phyloP scores from a whole-genome alignment of 163 green algal species.

The Smithsoniella earleae region DNA sequence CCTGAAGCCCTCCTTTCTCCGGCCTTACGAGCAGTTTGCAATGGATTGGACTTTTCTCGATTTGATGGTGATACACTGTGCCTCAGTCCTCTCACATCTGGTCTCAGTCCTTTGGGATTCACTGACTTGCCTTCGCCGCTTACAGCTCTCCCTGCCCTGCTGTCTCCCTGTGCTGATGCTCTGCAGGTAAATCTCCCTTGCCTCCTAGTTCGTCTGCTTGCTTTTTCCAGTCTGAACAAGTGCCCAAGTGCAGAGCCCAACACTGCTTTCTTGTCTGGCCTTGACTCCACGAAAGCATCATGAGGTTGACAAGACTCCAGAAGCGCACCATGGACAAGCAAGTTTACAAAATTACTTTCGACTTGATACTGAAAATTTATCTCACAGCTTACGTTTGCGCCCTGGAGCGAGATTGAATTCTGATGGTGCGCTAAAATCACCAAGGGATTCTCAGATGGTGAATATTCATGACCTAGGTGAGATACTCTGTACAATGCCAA shows the following conservation, averaged over 20 bases:
- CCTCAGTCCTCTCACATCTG: not conserved
- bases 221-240: not conserved
- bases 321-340: not conserved
- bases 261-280: slow-evolving; percentile 2
- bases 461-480: slow-evolving; percentile 20
- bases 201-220: not conserved
- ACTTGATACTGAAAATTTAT: not conserved
- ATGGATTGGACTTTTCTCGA: not conserved
- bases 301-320: not conserved
- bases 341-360: not conserved
- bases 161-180: not conserved
- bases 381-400: not conserved
- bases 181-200: not conserved
- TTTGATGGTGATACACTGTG: not conserved
- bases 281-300: not conserved
- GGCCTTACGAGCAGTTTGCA: slow-evolving; percentile 19
- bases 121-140: slow-evolving; percentile 6
- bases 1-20: slow-evolving; percentile 2
- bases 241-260: slow-evolving; percentile 17
- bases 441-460: not conserved
- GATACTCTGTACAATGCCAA: too few species aligned
- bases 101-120: slow-evolving; percentile 22
- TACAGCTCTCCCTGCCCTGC: slow-evolving; percentile 7
- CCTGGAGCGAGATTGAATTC: not conserved
- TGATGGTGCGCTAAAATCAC: not conserved